These are phyloP conservation scores for Reticulascus tulasneorum DNA, from an alignment of 2,329 filamentous ascomycete species.

Conservation along the genomic window DNA sequence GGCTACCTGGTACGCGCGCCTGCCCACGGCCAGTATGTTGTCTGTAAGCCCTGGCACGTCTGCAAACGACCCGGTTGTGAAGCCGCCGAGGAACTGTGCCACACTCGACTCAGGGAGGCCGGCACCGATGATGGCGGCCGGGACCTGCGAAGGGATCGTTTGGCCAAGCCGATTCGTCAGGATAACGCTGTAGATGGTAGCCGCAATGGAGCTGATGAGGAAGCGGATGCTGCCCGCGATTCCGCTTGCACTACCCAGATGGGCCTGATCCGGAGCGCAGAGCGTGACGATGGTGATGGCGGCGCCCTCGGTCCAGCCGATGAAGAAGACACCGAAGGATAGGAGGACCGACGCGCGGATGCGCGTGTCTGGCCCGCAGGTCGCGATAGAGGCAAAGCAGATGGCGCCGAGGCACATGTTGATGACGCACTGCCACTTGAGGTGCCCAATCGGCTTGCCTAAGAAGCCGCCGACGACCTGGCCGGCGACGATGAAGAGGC, in stretches of 20 bases:
- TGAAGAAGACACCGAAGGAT: constrained; percentile 26
- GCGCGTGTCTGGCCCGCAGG: constrained; percentile 22
- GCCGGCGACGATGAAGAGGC: constrained; percentile 22
- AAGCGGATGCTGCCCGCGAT: constrained; percentile 32
- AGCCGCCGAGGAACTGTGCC: constrained; percentile 26
- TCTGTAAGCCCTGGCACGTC: constrained; percentile 25
- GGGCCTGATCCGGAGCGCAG: constrained; percentile 27
- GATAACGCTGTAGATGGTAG: constrained; percentile 29
- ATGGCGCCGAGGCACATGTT: constrained; percentile 22
- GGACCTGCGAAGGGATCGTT: constrained; percentile 25
- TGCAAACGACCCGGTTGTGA: constrained; percentile 24
- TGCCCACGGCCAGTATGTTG: constrained; percentile 23
- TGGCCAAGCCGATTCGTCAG: constrained; percentile 26
- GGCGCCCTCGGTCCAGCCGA: constrained; percentile 30
- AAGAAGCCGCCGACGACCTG: constrained; percentile 21
- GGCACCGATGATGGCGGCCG: constrained; percentile 27
- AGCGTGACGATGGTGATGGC: constrained; percentile 30
- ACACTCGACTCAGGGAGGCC: constrained; percentile 31
- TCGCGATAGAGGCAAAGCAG: constrained; percentile 25
- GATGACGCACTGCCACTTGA: constrained; percentile 28
- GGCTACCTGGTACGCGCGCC: constrained; percentile 25
- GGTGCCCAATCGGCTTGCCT: constrained; percentile 21
- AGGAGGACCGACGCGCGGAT: constrained; percentile 23
- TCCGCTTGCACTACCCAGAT: constrained; percentile 29
- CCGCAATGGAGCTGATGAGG: constrained; percentile 26